phyloP scores from a whole-genome alignment of 2,329 filamentous ascomycete genomes.

The Pseudogymnoascus sp. region DNA sequence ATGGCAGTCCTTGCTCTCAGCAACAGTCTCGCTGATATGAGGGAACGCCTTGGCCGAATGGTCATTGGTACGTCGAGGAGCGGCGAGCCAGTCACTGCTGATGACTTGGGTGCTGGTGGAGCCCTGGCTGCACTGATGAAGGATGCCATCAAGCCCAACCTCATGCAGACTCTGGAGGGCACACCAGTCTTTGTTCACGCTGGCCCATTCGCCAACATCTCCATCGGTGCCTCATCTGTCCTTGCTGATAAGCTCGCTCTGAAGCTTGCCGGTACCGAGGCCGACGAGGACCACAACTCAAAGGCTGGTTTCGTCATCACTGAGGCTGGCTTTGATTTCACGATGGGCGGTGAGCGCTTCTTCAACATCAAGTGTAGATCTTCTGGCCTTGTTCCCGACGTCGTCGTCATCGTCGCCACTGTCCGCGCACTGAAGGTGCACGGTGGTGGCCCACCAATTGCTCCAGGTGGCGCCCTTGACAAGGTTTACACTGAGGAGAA shows the following conservation, averaged over 20 bases:
- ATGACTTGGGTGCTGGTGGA: conserved; percentile 88
- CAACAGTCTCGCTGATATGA: conserved; percentile 79
- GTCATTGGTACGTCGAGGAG: conserved; percentile 80
- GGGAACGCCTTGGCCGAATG: conserved; percentile 90
- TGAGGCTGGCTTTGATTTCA: conserved; percentile 97
- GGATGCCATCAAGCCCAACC: conserved; percentile 96
- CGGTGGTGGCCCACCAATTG: conserved; percentile 89
- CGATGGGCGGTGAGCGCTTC: conserved; percentile 98
- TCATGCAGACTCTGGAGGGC: conserved; percentile 97
- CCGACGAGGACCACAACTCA: conserved; percentile 73
- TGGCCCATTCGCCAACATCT: conserved; percentile 96
- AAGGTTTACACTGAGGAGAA: conserved; percentile 92
- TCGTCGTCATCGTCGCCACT: conserved; percentile 90
- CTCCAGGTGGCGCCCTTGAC: conserved; percentile 75
- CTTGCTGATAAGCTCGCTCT: conserved; percentile 91
- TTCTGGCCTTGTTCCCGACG: conserved; percentile 85
- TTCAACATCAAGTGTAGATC: conserved; percentile 99
- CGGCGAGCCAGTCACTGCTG: conserved; percentile 89
- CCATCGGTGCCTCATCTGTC: conserved; percentile 92
- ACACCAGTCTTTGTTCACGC: conserved; percentile 97
- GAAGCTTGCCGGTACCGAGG: conserved; percentile 90
- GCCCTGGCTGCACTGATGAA: conserved; percentile 92
- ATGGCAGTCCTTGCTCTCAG: conserved; percentile 97
- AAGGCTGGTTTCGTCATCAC: conserved; percentile 93
- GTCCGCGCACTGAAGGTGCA: conserved; percentile 95